Conservation (phyloP, 768 basidiomycete genomes). For the Rhodotorula toruloides region DNA sequence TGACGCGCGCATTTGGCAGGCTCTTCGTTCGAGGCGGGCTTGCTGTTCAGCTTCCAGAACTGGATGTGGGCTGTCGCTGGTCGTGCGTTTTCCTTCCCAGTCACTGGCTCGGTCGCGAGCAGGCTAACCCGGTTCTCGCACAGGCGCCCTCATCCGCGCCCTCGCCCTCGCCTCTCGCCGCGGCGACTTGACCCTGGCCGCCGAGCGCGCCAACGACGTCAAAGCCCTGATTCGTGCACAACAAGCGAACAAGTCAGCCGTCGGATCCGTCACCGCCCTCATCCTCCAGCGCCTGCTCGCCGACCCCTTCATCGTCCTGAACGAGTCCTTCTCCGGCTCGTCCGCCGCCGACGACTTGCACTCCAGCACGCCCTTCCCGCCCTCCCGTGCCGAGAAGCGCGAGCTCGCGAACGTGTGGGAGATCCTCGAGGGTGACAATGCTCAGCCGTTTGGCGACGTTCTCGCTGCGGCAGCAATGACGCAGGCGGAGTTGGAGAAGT, state of each 20-base stretch:
- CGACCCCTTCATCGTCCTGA: constrained; percentile 6
- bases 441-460: too few relatives aligned
- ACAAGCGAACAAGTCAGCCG: constrained; percentile 2
- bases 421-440: too few relatives aligned
- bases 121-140: background rate
- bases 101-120: too few relatives aligned
- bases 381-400: too few relatives aligned
- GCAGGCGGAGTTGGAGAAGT: too few relatives aligned
- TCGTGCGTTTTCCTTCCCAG: background rate
- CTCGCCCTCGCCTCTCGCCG: constrained; percentile 10
- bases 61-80: constrained; percentile 19
- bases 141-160: constrained; percentile 17
- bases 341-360: background rate
- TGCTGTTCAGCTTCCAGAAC: constrained; percentile 26
- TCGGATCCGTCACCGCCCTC: constrained; percentile 8
- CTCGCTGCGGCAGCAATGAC: too few relatives aligned
- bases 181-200: background rate
- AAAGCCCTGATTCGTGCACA: constrained; percentile 10
- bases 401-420: too few relatives aligned
- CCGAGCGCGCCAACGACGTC: constrained; percentile 8
- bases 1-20: background rate
- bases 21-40: constrained; percentile 27
- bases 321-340: background rate
- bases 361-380: background rate
- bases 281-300: constrained; percentile 15